Base-by-base conservation (phyloP, 2,329 filamentous ascomycete genomes). In the Dryadomyces sulphureus region DNA sequence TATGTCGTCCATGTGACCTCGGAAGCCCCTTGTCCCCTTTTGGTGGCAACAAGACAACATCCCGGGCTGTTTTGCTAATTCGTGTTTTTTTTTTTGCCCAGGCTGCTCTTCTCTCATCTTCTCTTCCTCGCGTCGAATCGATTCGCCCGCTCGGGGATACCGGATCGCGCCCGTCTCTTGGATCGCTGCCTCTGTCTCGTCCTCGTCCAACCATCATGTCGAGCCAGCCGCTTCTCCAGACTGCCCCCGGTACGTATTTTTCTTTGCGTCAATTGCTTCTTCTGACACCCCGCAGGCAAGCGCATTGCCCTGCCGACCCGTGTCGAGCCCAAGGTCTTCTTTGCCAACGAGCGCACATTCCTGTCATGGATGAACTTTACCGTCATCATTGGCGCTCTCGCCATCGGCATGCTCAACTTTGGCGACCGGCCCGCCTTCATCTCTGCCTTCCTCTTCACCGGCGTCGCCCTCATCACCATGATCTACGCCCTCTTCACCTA, bases 351-450 rank as follows among this genome's bases (percentile, higher is more conserved):
- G 70, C 87, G 92, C 53, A 98, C 92, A 52, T 98, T 98, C 64
- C 80, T 98, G 59, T 94, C 88, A 66, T 98, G 92, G 92, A 85
- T 98, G 60, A 98, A 98, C 76, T 96, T 96, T 73, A 94, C 89
- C 63, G 89, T 98, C 60, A 90, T 98, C 65, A 84, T 98, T 51
- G 92, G 92, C 59, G 92, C 92, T 53, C 80, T 98, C 43, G 90
- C 92, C 54, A 86, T 98, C 56, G 92, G 92, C 56, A 88, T 98
- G 61, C 80, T 98, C 59, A 98, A 98, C 72, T 98, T 98, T 58
- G 92, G 92, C 61, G 92, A 98, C 66, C 81, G 80, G 53, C 79
- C 94, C 47, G 90, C 90, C 57, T 92, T 92, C 62, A 94, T 96
- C 65, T 90, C 83, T 50, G 88, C 92, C 47, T 89, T 86, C 45